A percentile compares a stretch with the other conserved stretches of the same genome.
phyloP scores from a whole-genome alignment of 371 early-diverging fungal genomes.

The Mucor lusitanicus region DNA sequence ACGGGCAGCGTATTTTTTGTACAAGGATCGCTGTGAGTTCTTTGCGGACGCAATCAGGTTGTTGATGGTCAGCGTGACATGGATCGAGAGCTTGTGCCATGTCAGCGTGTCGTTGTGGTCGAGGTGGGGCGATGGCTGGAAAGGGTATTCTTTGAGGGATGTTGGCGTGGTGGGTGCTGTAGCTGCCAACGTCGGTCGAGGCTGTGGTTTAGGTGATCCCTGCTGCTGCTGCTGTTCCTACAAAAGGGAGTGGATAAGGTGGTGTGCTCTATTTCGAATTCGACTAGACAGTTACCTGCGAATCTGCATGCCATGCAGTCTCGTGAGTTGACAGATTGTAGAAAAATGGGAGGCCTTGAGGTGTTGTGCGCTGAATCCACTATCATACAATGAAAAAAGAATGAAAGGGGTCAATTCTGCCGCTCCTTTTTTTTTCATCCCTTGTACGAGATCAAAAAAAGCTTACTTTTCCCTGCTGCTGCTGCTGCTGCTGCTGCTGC shows the following conservation, averaged over 20 bases:
- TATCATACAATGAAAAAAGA: constrained; percentile 7
- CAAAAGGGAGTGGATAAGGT: neutral
- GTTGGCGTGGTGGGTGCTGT: neutral
- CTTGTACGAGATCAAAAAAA: neutral
- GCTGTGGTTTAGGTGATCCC: constrained; percentile 11
- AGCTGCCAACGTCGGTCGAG: neutral
- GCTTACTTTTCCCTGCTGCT: neutral
- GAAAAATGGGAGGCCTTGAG: constrained; percentile 69
- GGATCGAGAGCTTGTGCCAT: constrained; percentile 58
- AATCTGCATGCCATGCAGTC: constrained; percentile 59
- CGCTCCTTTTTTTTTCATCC: neutral
- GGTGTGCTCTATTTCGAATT: constrained; percentile 10
- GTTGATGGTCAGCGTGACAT: constrained; percentile 66
- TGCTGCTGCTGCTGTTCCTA: constrained; percentile 19
- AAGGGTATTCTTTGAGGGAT: constrained; percentile 8
- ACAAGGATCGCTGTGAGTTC: constrained; percentile 18
- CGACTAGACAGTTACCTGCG: constrained; percentile 29
- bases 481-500: neutral
- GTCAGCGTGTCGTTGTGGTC: constrained; percentile 25
- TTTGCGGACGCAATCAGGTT: constrained; percentile 68
- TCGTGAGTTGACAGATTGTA: constrained; percentile 74
- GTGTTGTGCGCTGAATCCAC: constrained; percentile 58
- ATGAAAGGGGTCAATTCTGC: neutral
- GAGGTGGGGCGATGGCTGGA: constrained; percentile 20
- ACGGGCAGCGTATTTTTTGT: constrained; percentile 9